Percentiles rank a stretch among this genome's conserved stretches.
These are phyloP conservation scores for Euclidium syriacum DNA, from an alignment of 345 rosid species.

Conservation along the genomic window DNA sequence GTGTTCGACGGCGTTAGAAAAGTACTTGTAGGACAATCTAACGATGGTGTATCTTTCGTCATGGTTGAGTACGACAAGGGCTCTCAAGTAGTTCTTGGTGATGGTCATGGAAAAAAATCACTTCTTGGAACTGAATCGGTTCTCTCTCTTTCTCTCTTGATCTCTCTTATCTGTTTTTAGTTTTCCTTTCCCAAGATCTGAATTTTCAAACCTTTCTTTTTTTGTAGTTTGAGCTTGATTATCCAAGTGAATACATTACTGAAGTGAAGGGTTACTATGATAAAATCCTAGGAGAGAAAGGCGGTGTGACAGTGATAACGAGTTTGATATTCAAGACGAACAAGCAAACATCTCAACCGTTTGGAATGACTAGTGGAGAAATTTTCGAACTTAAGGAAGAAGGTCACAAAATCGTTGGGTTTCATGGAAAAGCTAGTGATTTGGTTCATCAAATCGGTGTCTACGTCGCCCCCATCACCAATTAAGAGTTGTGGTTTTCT, in stretches of 20 bases:
- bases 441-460: conserved; percentile 5
- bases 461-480: conserved; percentile 8
- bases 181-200: too few species aligned
- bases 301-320: background rate
- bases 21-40: background rate
- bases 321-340: conserved; percentile 3
- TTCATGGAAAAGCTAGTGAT: conserved; percentile 6
- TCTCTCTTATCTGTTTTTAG: background rate
- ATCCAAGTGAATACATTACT: conserved; percentile 4
- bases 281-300: background rate
- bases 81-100: background rate
- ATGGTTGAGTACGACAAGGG: conserved; percentile 11
- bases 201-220: background rate
- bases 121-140: background rate
- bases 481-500: background rate
- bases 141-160: background rate
- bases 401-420: conserved; percentile 1
- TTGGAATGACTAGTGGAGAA: background rate
- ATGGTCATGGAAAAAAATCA: background rate
- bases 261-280: background rate
- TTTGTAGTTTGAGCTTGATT: background rate
- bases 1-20: background rate
- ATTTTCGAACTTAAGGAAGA: background rate
- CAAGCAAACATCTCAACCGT: background rate
- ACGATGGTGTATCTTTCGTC: background rate